Evolutionary conservation across 192 early-diverging fungal species (phyloP).

Genomic region (Coemansia sp.): DNA sequence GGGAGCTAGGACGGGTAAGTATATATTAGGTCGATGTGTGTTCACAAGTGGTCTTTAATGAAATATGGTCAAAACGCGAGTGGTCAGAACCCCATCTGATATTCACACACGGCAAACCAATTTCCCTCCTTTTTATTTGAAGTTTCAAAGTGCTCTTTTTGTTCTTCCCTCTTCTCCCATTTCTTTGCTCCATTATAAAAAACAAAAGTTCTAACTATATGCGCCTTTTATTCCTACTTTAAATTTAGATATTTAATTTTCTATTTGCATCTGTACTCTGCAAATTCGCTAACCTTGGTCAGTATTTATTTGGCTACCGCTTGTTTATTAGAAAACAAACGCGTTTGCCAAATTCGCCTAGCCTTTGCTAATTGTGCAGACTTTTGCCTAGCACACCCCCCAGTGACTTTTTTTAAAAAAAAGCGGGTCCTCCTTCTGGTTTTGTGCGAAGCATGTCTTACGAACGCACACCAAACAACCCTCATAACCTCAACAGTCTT

Average conservation of each 20-base stretch:
- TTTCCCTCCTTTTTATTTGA: slow-evolving; percentile 4
- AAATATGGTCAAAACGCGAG: background rate
- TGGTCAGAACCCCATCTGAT: slow-evolving; percentile 2
- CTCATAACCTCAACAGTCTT: slow-evolving; percentile 47
- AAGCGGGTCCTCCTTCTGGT: slow-evolving; percentile 2
- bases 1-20: background rate
- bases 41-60: no score
- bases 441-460: slow-evolving; percentile 38
- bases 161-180: slow-evolving; percentile 1
- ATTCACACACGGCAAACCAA: background rate
- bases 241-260: slow-evolving; percentile 3
- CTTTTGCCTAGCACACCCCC: background rate
- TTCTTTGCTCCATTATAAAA: slow-evolving; percentile 3
- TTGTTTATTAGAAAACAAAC: no score
- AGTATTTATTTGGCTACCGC: no score
- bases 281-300: no score
- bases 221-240: background rate
- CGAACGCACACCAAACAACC: slow-evolving; percentile 34
- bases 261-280: background rate
- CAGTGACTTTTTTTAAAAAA: background rate
- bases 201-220: background rate
- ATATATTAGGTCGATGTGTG: background rate
- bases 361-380: background rate
- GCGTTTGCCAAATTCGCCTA: background rate
- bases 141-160: background rate